Evolutionary conservation across 2,329 filamentous ascomycete species (phyloP), one percentile per base, ranked within the genome.

Genomic region (Parastagonospora avenae): DNA sequence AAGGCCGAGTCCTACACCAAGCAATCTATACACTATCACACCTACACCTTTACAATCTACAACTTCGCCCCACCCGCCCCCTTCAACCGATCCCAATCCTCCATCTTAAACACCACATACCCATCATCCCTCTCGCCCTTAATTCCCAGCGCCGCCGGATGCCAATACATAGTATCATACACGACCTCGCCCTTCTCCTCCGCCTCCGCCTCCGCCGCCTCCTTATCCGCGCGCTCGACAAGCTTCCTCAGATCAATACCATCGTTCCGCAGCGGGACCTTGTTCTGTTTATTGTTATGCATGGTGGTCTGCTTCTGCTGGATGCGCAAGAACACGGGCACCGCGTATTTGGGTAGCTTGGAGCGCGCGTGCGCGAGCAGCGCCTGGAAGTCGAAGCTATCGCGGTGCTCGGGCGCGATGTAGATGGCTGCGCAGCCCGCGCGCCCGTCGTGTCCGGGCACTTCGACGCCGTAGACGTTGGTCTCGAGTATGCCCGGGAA

Each of bases 221-320:
- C 72, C 24, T 66, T 70, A 19, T 70, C 70, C 14, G 65, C 55
- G 28, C 67, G 50, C 53, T 79, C 77, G 11, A 66, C 74, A 14
- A 79, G 69, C 50, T 77, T 77, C 4, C 67, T 67, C 4, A 83
- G 81, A 67, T 90, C 82, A 11, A 89, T 81, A 0, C 87, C 88
- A 56, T 89, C 86, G 39, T 83, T 82, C 62, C 87, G 80, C 39
- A 91, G 74, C 0, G 85, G 85, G 1, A 86, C 82, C 70, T 92
- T 92, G 67, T 91, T 90, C 73, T 91, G 89, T 75, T 92, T 92
- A 69, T 91, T 88, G 62, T 91, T 92, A 66, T 89, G 86, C 62
- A 85, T 88, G 5, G 86, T 82, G 24, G 80, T 83, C 48, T 81
- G 79, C 31, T 76, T 76, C 36, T 80, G 74, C 16, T 89, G 80